Conservation (phyloP, 2,329 filamentous ascomycete species). For the Xylariales sp. region DNA sequence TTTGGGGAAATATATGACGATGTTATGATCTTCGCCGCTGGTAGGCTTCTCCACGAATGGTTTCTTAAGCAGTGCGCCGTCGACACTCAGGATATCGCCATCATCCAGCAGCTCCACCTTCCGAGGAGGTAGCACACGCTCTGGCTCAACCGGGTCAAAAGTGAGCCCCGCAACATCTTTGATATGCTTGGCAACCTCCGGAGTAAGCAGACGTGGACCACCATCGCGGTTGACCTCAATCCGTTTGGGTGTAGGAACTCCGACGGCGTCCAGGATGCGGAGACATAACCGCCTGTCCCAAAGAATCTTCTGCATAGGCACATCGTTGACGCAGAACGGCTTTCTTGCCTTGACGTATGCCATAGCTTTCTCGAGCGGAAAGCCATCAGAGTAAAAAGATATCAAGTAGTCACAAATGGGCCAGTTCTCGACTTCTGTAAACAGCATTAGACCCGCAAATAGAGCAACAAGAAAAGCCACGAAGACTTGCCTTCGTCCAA, state of each 20-base stretch:
- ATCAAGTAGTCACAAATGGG: constrained; percentile 77
- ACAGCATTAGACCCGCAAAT: constrained; percentile 17
- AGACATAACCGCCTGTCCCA: constrained; percentile 94
- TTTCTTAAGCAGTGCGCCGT: constrained; percentile 77
- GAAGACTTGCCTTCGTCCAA: constrained; percentile 70
- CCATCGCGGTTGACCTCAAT: constrained; percentile 92
- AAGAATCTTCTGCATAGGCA: constrained; percentile 94
- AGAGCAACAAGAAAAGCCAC: neutral
- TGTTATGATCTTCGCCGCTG: constrained; percentile 98
- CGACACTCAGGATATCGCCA: constrained; percentile 81
- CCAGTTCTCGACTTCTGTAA: constrained; percentile 34
- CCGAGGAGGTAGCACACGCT: constrained; percentile 48
- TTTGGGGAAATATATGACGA: constrained; percentile 93
- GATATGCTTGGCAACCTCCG: constrained; percentile 76
- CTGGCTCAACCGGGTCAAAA: constrained; percentile 66
- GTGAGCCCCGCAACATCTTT: constrained; percentile 75
- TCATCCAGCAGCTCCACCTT: constrained; percentile 85
- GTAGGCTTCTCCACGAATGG: constrained; percentile 98
- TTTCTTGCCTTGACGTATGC: constrained; percentile 90
- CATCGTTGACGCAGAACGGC: constrained; percentile 95
- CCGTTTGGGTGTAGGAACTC: constrained; percentile 82
- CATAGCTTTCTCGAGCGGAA: constrained; percentile 94
- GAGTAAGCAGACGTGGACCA: constrained; percentile 72
- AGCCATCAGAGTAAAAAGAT: constrained; percentile 97
- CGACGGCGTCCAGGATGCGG: constrained; percentile 80